phyloP scores from a whole-genome alignment of 768 basidiomycete genomes.

The Strobilomyces dryophilus region DNA sequence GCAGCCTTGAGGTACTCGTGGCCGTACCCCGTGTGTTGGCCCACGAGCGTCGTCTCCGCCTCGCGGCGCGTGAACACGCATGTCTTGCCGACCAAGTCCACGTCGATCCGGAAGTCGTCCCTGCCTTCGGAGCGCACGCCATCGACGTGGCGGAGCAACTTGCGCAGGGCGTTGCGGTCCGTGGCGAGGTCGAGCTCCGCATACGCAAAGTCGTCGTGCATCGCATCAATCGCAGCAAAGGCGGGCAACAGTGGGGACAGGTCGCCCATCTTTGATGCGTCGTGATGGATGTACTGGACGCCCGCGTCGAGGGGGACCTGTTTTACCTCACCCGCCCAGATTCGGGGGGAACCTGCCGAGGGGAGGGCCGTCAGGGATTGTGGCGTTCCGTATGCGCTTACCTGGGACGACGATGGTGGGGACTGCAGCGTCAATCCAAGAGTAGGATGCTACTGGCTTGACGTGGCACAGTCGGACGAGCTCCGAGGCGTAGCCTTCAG shows the following conservation, averaged over 20 bases:
- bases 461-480: constrained; percentile 36
- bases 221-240: constrained; percentile 53
- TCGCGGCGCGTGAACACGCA: constrained; percentile 58
- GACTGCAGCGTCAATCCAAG: constrained; percentile 40
- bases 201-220: constrained; percentile 25
- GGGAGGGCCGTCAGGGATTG: constrained; percentile 1
- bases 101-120: constrained; percentile 62
- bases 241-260: constrained; percentile 48
- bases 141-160: constrained; percentile 53
- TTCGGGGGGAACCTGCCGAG: constrained; percentile 61
- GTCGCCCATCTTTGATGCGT: constrained; percentile 42
- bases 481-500: constrained; percentile 11
- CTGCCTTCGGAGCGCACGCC: constrained; percentile 4
- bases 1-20: constrained; percentile 58
- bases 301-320: constrained; percentile 54
- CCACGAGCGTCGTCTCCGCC: constrained; percentile 25
- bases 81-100: constrained; percentile 58
- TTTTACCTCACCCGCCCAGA: constrained; percentile 54
- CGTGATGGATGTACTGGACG: constrained; percentile 50
- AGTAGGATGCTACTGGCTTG: constrained; percentile 47
- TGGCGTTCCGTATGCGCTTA: constrained; percentile 13
- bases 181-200: constrained; percentile 46
- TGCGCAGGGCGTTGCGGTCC: constrained; percentile 64
- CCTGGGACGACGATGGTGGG: constrained; percentile 55
- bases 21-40: constrained; percentile 44